phyloP scores from a whole-genome alignment of 352 stramenopile genomes.

The Blastocystis sp. region DNA sequence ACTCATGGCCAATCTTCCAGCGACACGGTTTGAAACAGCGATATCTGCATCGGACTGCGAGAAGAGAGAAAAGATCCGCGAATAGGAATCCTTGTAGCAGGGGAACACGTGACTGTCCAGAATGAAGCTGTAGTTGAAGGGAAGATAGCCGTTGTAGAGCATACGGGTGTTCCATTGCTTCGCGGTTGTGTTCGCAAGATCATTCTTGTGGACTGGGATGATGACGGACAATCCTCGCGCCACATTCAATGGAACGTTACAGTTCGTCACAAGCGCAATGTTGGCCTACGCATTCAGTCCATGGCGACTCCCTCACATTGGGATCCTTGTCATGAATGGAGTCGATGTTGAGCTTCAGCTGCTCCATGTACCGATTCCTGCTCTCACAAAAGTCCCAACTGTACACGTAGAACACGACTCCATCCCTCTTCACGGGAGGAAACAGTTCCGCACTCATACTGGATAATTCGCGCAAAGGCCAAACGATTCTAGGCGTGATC shows the following conservation, averaged over 20 bases:
- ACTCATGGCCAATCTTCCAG: not conserved
- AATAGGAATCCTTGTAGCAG: not conserved
- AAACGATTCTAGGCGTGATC: too few species aligned
- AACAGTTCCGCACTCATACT: too few species aligned
- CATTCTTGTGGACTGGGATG: not conserved
- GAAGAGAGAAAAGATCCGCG: not conserved
- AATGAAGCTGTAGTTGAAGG: not conserved
- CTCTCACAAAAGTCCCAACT: not conserved
- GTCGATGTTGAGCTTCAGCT: not conserved
- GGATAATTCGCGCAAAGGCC: too few species aligned
- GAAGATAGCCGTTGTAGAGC: slow-evolving; percentile 39
- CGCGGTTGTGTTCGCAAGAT: not conserved
- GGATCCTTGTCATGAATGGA: slow-evolving; percentile 23
- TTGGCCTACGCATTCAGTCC: not conserved
- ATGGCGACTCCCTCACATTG: not conserved
- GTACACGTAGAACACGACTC: slow-evolving; percentile 40
- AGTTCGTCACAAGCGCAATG: slow-evolving; percentile 8
- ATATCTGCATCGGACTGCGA: not conserved
- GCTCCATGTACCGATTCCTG: slow-evolving; percentile 1
- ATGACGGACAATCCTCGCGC: not conserved
- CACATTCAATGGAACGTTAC: not conserved
- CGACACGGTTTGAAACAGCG: not conserved
- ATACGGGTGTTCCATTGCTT: slow-evolving; percentile 21
- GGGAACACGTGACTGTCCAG: slow-evolving; percentile 3
- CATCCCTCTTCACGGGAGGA: not conserved